phyloP scores from a whole-genome alignment of 305 asterid species.

The Stenogyne calaminthoides region DNA sequence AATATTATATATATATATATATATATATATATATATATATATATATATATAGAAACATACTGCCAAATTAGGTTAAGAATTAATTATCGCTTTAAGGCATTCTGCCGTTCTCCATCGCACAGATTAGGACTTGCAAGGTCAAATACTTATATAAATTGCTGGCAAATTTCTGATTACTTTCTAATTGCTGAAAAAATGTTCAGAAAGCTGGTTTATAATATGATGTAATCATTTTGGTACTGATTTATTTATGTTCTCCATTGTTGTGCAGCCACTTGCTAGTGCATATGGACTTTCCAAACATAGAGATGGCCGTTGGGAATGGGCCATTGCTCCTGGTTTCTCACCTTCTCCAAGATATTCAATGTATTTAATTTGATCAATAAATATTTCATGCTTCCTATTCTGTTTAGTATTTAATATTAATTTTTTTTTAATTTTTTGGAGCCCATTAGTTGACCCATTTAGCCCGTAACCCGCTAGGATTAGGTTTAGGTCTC shows the following conservation, averaged over 20 bases:
- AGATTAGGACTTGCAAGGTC: conserved; percentile 7
- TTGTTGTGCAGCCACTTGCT: conserved; percentile 76
- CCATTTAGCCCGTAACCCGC: too few species aligned
- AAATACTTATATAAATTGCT: conserved; percentile 12
- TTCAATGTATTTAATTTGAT: conserved; percentile 15
- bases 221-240: conserved; percentile 20
- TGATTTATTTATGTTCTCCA: conserved; percentile 10
- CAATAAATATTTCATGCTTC: conserved; percentile 11
- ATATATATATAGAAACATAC: too few species aligned
- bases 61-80: too few species aligned
- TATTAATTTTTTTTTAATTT: too few species aligned
- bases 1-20: too few species aligned
- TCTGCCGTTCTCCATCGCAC: too few species aligned
- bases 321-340: conserved; percentile 99
- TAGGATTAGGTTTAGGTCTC: too few species aligned
- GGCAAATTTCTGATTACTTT: conserved; percentile 1
- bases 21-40: too few species aligned
- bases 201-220: conserved; percentile 4
- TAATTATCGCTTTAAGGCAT: too few species aligned
- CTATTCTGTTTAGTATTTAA: conserved; percentile 52
- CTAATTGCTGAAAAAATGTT: conserved; percentile 16
- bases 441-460: too few species aligned
- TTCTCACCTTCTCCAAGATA: conserved; percentile 95
- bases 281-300: conserved; percentile 99
- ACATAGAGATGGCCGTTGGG: conserved; percentile 99